Conservation (phyloP, 2,329 filamentous ascomycete genomes). For the Penicillium sp. region DNA sequence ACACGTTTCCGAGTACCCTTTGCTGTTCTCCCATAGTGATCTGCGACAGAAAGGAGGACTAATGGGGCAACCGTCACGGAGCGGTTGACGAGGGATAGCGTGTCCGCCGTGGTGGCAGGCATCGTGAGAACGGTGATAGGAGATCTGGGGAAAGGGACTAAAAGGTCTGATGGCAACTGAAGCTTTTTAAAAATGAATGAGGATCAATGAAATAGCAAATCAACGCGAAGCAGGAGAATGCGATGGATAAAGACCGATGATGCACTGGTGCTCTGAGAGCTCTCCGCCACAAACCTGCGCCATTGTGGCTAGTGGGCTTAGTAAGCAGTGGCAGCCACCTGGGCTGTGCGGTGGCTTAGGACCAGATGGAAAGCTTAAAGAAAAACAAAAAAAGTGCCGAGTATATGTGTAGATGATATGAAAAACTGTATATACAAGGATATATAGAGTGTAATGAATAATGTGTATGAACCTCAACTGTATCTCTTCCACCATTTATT, state of each 20-base stretch:
- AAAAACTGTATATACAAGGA: too few species aligned
- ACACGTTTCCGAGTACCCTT: conserved; percentile 87
- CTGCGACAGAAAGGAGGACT: conserved; percentile 94
- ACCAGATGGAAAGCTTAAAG: not conserved
- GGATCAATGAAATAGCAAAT: conserved; percentile 5
- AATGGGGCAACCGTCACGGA: conserved; percentile 97
- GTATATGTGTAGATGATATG: too few species aligned
- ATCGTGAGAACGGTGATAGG: conserved; percentile 54
- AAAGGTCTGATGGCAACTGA: conserved; percentile 1
- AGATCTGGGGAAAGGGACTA: not conserved
- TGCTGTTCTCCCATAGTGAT: conserved; percentile 93
- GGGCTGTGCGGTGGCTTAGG: not conserved
- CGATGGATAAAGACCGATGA: conserved; percentile 19
- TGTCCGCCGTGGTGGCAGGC: conserved; percentile 96
- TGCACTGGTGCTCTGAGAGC: conserved; percentile 20
- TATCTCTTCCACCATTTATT: not conserved
- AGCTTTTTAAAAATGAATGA: conserved; percentile 2
- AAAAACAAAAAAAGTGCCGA: not conserved
- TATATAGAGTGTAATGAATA: not conserved
- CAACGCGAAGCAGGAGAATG: conserved; percentile 5
- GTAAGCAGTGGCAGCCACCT: conserved; percentile 7
- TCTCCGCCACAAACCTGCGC: conserved; percentile 20
- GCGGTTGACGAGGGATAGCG: conserved; percentile 87
- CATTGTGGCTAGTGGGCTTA: conserved; percentile 21
- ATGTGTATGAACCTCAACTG: not conserved